Evolutionary conservation across 768 basidiomycete species (phyloP).

Genomic region (Peribolospora kevripleyi): DNA sequence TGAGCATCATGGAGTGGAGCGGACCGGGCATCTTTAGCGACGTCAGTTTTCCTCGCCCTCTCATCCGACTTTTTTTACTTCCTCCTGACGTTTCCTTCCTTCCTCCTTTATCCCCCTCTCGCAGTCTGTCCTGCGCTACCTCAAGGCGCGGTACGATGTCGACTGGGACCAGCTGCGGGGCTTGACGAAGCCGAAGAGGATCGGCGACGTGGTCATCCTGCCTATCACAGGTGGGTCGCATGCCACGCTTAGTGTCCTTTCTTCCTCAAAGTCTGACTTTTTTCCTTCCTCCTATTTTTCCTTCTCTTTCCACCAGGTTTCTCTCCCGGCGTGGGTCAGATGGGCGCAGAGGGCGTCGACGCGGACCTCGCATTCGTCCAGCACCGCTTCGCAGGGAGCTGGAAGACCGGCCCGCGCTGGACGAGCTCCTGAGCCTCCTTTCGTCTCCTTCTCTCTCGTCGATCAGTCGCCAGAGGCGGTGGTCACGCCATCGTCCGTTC

Average conservation of each 20-base stretch:
- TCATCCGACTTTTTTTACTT: neutral
- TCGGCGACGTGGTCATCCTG: slow-evolving; percentile 22
- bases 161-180: slow-evolving; percentile 20
- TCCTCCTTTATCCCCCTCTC: slow-evolving; percentile 8
- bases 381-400: slow-evolving; percentile 12
- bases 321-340: slow-evolving; percentile 18
- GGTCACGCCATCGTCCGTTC: no score
- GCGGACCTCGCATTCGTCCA: slow-evolving; percentile 16
- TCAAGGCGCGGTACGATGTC: slow-evolving; percentile 18
- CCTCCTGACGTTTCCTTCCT: neutral
- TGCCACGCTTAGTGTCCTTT: neutral
- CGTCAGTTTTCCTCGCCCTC: neutral
- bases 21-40: slow-evolving; percentile 16
- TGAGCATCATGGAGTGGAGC: slow-evolving; percentile 25
- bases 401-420: slow-evolving; percentile 3
- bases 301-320: slow-evolving; percentile 11
- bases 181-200: slow-evolving; percentile 14
- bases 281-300: no score
- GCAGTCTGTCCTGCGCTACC: slow-evolving; percentile 21
- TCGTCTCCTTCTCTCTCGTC: no score
- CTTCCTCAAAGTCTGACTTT: neutral
- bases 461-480: no score
- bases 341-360: slow-evolving; percentile 10
- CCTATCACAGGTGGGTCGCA: slow-evolving; percentile 17
- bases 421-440: no score